Percentiles rank a stretch among this genome's conserved stretches.
phyloP scores from a whole-genome alignment of 345 rosid species.

The Microthlaspi erraticum region DNA sequence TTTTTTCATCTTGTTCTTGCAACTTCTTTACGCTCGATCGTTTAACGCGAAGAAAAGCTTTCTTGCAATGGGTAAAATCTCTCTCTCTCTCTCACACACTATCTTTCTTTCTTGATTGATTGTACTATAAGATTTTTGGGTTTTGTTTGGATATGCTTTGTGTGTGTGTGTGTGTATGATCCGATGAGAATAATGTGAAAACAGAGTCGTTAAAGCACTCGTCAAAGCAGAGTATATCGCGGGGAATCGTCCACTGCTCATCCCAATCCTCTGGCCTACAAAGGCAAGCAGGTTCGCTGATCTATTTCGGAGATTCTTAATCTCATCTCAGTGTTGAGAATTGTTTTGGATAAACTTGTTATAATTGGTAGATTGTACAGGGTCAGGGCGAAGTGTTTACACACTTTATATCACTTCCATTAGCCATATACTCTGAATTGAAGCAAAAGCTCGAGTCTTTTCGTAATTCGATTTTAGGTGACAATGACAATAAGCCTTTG shows the following conservation, averaged over 20 bases:
- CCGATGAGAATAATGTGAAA: conserved; percentile 11
- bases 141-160: neutral
- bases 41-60: conserved; percentile 2
- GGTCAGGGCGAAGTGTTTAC: conserved; percentile 65
- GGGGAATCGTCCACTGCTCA: conserved; percentile 19
- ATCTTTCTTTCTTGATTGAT: no score
- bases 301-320: neutral
- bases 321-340: conserved; percentile 3
- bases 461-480: conserved; percentile 62
- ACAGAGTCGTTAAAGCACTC: neutral
- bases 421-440: conserved; percentile 78
- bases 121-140: neutral
- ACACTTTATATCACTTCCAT: conserved; percentile 86
- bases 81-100: neutral
- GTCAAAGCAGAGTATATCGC: neutral
- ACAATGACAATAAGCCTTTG: conserved; percentile 5
- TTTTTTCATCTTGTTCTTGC: neutral
- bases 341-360: neutral
- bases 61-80: neutral
- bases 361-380: conserved; percentile 51
- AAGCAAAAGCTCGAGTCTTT: conserved; percentile 64
- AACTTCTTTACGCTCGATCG: neutral
- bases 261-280: neutral
- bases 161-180: conserved; percentile 21
- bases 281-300: conserved; percentile 39